phyloP scores from a whole-genome alignment of 352 stramenopile genomes.

The Globisporangium ultimum region DNA sequence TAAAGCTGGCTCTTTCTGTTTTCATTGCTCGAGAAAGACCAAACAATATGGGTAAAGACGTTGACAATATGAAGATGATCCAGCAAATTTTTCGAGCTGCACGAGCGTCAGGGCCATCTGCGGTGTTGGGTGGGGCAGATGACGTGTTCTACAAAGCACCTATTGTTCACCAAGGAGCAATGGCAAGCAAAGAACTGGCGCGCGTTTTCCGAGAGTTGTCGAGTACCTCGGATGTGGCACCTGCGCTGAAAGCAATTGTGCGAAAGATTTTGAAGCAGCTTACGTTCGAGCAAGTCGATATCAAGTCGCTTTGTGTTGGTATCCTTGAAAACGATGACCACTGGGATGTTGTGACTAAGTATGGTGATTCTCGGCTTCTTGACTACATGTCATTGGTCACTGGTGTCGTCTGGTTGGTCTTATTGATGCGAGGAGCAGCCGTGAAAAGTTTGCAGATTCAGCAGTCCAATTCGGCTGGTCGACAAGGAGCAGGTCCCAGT shows the following conservation, averaged over 20 bases:
- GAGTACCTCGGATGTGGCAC: constrained; percentile 63
- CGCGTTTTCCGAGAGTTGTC: constrained; percentile 82
- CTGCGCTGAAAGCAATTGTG: constrained; percentile 83
- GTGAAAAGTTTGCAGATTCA: constrained; percentile 88
- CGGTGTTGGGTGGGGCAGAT: constrained; percentile 26
- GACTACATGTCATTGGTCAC: constrained; percentile 82
- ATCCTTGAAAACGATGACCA: constrained; percentile 75
- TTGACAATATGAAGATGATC: constrained; percentile 90
- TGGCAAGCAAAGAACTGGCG: constrained; percentile 70
- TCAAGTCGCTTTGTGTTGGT: constrained; percentile 73
- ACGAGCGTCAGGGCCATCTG: constrained; percentile 18
- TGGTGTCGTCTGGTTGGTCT: constrained; percentile 67
- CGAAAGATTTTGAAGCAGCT: constrained; percentile 81
- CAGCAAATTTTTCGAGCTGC: constrained; percentile 83
- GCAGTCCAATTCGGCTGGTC: constrained; percentile 45
- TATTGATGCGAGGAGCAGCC: constrained; percentile 71
- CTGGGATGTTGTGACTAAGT: constrained; percentile 60
- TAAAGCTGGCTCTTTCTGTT: constrained; percentile 63
- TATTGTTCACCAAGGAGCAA: constrained; percentile 45
- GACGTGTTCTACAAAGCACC: constrained; percentile 61
- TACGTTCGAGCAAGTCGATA: constrained; percentile 80
- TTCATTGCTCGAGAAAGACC: constrained; percentile 72
- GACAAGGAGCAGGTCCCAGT: constrained; percentile 29
- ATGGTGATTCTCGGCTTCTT: constrained; percentile 55
- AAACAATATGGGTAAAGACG: constrained; percentile 82